Percentiles rank a stretch among this genome's conserved stretches.
phyloP scores from a whole-genome alignment of 441 rosid species.

The Flueggea neowawraea region DNA sequence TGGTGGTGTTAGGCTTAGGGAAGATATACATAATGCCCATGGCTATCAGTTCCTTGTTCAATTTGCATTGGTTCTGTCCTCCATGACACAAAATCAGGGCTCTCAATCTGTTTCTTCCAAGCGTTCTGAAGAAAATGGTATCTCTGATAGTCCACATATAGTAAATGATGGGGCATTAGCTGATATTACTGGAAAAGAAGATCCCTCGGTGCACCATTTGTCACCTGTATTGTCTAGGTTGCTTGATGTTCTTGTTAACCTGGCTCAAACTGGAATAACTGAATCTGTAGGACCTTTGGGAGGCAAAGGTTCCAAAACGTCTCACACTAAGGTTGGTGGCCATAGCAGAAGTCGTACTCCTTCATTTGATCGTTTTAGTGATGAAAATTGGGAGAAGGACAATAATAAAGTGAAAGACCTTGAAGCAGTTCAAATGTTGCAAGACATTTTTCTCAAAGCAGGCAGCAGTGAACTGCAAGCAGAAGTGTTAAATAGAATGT shows the following conservation, averaged over 20 bases:
- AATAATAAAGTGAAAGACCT: slow-evolving; percentile 93
- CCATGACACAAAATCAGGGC: slow-evolving; percentile 52
- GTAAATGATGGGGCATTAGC: slow-evolving; percentile 23
- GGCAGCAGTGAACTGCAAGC: slow-evolving; percentile 84
- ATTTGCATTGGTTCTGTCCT: slow-evolving; percentile 84
- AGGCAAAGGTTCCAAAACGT: slow-evolving; percentile 56
- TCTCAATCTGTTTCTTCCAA: slow-evolving; percentile 33
- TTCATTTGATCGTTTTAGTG: slow-evolving; percentile 56
- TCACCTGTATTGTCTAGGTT: slow-evolving; percentile 91
- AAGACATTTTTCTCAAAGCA: slow-evolving; percentile 97
- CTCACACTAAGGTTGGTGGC: slow-evolving; percentile 49
- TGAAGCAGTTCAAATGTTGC: slow-evolving; percentile 99
- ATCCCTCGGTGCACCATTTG: slow-evolving; percentile 44
- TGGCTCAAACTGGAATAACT: slow-evolving; percentile 91
- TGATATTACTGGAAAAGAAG: slow-evolving; percentile 38
- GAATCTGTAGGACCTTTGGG: slow-evolving; percentile 43
- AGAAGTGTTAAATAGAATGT: slow-evolving; percentile 98
- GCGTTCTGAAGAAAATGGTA: slow-evolving; percentile 32
- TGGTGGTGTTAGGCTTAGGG: slow-evolving; percentile 91
- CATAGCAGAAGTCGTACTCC: slow-evolving; percentile 60
- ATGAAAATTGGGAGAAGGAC: slow-evolving; percentile 82
- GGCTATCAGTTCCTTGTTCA: slow-evolving; percentile 99
- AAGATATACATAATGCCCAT: slow-evolving; percentile 99
- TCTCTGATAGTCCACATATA: slow-evolving; percentile 35
- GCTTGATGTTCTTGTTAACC: slow-evolving; percentile 98